Base-by-base conservation (phyloP, 805 yeast genomes). In the Torulaspora gathmanii region DNA sequence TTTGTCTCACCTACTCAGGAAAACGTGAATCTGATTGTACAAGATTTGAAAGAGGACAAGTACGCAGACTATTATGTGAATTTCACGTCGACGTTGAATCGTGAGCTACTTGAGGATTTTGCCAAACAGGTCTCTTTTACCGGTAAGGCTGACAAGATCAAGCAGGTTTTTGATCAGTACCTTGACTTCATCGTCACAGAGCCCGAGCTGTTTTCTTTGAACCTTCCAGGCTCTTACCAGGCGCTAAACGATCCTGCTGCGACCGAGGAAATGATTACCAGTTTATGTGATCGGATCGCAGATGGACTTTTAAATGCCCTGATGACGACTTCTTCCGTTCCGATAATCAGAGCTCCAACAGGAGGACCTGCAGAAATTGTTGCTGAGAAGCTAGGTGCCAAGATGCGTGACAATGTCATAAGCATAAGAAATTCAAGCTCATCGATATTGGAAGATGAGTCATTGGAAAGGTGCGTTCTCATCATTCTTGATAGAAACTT, bases 341-440 rank as follows among this genome's bases (percentile, higher is more conserved):
- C 99, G 1, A 80, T 93, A 40, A 87, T 93, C 50, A 78, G 99
- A 57, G 83, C 96, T 42, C 90, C 93, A 36, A 73, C 83, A 33
- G 95, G 95, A 39, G 96, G 96, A 1, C 95, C 99, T 0, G 97
- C 98, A 1, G 98, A 93, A 63, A 76, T 90, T 60, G 85, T 93
- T 30, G 95, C 97, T 1, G 85, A 83, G 55, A 86, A 83, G 57
- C 73, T 93, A 49, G 97, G 95, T 59, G 77, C 79, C 57, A 83
- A 80, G 59, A 71, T 93, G 50, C 76, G 98, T 45, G 96, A 93
- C 59, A 85, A 87, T 60, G 84, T 89, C 34, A 77, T 84, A 47
- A 91, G 89, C 63, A 45, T 80, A 68, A 59, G 71, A 58, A 52
- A 64, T 11, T 54, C 62, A 5, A 37, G 58, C 12, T 46, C 51